Percentiles rank a stretch among this genome's conserved stretches.
Conservation (phyloP, 768 basidiomycete species). For the Psilocybe azurescens region DNA sequence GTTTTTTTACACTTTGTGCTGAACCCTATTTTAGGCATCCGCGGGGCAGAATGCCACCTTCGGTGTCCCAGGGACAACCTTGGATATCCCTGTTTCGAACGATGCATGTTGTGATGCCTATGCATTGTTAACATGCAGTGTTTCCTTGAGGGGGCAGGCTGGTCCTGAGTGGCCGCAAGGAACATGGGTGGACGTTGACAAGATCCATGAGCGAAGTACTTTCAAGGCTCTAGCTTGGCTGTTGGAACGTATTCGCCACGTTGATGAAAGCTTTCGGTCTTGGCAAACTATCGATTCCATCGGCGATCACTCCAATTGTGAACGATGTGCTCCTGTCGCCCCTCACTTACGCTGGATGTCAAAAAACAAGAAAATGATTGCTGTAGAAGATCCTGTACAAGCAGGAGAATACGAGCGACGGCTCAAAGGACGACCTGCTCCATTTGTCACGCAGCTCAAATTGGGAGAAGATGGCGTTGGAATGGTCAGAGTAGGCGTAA, state of each 20-base stretch:
- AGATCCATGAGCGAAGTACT: slow-evolving; percentile 80
- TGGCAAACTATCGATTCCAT: slow-evolving; percentile 69
- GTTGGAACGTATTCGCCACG: slow-evolving; percentile 78
- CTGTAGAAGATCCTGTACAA: slow-evolving; percentile 84
- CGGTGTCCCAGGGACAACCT: slow-evolving; percentile 59
- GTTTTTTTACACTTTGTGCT: slow-evolving; percentile 7
- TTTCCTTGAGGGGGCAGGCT: slow-evolving; percentile 72
- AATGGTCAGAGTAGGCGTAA: slow-evolving; percentile 83
- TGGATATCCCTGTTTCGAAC: slow-evolving; percentile 55
- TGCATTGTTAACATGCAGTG: slow-evolving; percentile 78
- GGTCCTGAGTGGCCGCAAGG: slow-evolving; percentile 81
- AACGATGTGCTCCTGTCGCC: slow-evolving; percentile 80
- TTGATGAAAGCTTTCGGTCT: slow-evolving; percentile 63
- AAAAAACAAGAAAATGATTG: slow-evolving; percentile 61
- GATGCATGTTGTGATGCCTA: slow-evolving; percentile 77
- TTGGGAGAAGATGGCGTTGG: slow-evolving; percentile 67
- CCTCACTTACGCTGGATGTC: slow-evolving; percentile 81
- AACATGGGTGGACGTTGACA: slow-evolving; percentile 82
- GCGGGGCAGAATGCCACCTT: slow-evolving; percentile 61
- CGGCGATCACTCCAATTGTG: slow-evolving; percentile 60
- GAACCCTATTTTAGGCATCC: slow-evolving; percentile 49
- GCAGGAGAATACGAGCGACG: slow-evolving; percentile 90
- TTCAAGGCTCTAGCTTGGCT: slow-evolving; percentile 89
- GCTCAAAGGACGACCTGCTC: slow-evolving; percentile 83
- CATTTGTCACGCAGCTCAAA: slow-evolving; percentile 86